A percentile compares a stretch with the other conserved stretches of the same genome.
These are phyloP conservation scores for Xanthoceras sorbifolium DNA, from an alignment of 345 rosid genomes.

Conservation along the genomic window DNA sequence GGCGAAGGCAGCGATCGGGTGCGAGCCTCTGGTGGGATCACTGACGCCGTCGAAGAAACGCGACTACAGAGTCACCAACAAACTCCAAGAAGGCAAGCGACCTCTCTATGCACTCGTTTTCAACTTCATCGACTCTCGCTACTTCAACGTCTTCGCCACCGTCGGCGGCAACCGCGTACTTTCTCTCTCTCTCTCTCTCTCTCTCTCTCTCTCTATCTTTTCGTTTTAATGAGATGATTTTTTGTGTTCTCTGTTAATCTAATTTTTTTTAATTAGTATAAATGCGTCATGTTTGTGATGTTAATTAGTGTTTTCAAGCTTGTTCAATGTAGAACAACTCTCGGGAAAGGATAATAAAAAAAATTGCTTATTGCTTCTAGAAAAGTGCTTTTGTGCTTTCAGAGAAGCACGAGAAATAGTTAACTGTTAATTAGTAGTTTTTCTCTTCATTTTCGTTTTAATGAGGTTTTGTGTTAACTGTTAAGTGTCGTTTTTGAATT, in stretches of 20 bases:
- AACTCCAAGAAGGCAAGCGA: constrained; percentile 90
- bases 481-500: too few relatives aligned
- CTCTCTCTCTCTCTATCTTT: background rate
- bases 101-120: constrained; percentile 93
- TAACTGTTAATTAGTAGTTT: too few relatives aligned
- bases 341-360: too few relatives aligned
- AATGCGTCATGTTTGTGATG: background rate
- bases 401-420: too few relatives aligned
- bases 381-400: too few relatives aligned
- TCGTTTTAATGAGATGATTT: background rate
- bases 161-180: constrained; percentile 91
- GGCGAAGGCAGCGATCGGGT: constrained; percentile 75
- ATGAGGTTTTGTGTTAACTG: too few relatives aligned
- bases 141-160: constrained; percentile 90
- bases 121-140: constrained; percentile 90
- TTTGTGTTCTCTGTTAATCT: background rate
- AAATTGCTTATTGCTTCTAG: too few relatives aligned
- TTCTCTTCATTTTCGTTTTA: too few relatives aligned
- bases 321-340: background rate
- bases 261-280: background rate
- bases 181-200: background rate
- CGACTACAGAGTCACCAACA: constrained; percentile 78
- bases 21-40: constrained; percentile 87
- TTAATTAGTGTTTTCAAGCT: constrained; percentile 12
- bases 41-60: constrained; percentile 68